Percentiles rank a stretch among this genome's conserved stretches.
These are phyloP conservation scores for Vickermania spadyakhi DNA, from an alignment of 208 protist genomes.

Conservation along the genomic window DNA sequence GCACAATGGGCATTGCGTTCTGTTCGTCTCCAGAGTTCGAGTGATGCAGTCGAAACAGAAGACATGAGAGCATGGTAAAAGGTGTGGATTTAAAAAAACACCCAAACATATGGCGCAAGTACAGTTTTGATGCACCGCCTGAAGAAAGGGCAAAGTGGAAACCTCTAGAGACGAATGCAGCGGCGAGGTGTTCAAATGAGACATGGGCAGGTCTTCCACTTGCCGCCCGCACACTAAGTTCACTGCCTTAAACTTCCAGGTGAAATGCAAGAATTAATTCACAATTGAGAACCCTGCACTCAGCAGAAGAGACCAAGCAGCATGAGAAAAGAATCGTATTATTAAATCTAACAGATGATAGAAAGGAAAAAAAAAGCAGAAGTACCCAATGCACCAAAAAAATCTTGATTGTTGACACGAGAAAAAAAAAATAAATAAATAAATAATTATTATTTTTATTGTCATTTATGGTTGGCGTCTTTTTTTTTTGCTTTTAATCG, in stretches of 20 bases:
- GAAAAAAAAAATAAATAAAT: background rate
- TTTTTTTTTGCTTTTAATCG: background rate
- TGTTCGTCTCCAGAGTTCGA: constrained; percentile 23
- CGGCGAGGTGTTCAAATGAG: no score
- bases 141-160: constrained; percentile 15
- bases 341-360: no score
- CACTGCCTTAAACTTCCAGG: no score
- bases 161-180: background rate
- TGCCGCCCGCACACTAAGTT: no score
- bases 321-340: no score
- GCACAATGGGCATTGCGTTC: constrained; percentile 67
- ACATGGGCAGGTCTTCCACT: no score
- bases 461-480: background rate
- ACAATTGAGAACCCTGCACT: no score
- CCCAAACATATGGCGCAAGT: constrained; percentile 52
- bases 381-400: background rate
- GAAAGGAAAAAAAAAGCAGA: background rate
- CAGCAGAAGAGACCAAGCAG: no score
- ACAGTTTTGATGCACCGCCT: constrained; percentile 28
- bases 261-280: no score
- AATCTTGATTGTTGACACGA: background rate
- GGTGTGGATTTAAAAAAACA: constrained; percentile 39
- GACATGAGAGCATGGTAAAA: constrained; percentile 59
- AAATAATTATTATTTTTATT: background rate
- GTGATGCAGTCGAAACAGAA: constrained; percentile 44